Percentiles rank a stretch among this genome's conserved stretches.
Conservation (phyloP, 768 basidiomycete species). For the Bullera alba region DNA sequence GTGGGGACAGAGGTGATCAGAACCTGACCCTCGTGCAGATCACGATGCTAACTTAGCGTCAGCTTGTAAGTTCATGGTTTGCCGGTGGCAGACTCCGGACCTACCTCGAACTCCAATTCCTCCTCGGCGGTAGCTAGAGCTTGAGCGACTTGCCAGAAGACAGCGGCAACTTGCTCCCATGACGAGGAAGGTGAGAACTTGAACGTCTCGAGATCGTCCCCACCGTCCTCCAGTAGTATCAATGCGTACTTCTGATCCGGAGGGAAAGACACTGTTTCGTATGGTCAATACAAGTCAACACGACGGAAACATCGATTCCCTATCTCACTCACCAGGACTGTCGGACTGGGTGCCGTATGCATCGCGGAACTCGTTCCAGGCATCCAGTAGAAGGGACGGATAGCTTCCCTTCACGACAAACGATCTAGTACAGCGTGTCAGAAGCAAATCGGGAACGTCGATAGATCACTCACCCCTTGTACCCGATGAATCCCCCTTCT, state of each 20-base stretch:
- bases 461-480: slow-evolving; percentile 50
- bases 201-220: slow-evolving; percentile 82
- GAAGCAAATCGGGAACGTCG: neutral
- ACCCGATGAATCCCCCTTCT: slow-evolving; percentile 68
- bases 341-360: slow-evolving; percentile 73
- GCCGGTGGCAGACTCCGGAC: slow-evolving; percentile 17
- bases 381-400: slow-evolving; percentile 64
- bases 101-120: slow-evolving; percentile 77
- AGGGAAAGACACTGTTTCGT: too few relatives aligned
- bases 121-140: slow-evolving; percentile 73
- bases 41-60: slow-evolving; percentile 68
- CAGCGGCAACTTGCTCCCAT: slow-evolving; percentile 79
- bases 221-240: slow-evolving; percentile 82
- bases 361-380: slow-evolving; percentile 80
- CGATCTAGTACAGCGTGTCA: slow-evolving; percentile 50
- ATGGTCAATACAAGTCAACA: too few relatives aligned
- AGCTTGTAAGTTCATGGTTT: neutral
- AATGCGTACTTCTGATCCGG: slow-evolving; percentile 77
- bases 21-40: slow-evolving; percentile 98
- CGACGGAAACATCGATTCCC: neutral
- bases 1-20: slow-evolving; percentile 55
- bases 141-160: slow-evolving; percentile 85
- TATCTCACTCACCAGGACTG: slow-evolving; percentile 64
- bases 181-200: slow-evolving; percentile 53
- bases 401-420: slow-evolving; percentile 83